phyloP scores from a whole-genome alignment of 1,139 yeast species.

The Debaryomycetaceae sp. region DNA sequence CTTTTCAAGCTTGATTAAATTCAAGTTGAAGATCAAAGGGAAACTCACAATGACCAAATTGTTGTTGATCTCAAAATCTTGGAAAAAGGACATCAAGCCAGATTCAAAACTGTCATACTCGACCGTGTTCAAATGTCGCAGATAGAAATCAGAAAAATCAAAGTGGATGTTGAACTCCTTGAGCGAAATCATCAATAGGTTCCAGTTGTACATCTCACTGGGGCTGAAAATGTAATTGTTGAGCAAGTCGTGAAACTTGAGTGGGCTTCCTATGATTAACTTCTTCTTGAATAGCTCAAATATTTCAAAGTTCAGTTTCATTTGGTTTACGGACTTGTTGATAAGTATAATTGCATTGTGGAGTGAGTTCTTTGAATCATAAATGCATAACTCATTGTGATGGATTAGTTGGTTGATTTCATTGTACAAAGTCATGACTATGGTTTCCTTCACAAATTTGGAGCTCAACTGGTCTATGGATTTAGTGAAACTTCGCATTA shows the following conservation, averaged over 20 bases:
- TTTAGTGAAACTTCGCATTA: conserved; percentile 28
- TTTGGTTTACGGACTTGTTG: conserved; percentile 36
- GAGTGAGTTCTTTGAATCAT: conserved; percentile 36
- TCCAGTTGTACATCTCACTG: conserved; percentile 35
- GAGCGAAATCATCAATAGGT: conserved; percentile 33
- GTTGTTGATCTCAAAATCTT: conserved; percentile 32
- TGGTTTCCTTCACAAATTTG: conserved; percentile 29
- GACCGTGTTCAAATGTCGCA: conserved; percentile 3
- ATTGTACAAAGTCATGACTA: conserved; percentile 37
- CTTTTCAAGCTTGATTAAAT: conserved; percentile 15
- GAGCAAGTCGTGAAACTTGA: conserved; percentile 42
- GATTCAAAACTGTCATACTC: conserved; percentile 6
- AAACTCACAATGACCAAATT: conserved; percentile 42
- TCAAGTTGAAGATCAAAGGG: conserved; percentile 40
- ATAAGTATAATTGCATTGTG: conserved; percentile 48
- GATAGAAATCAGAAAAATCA: conserved; percentile 9
- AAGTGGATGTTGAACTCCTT: conserved; percentile 31
- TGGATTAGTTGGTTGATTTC: conserved; percentile 37
- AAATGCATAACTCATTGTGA: conserved; percentile 28
- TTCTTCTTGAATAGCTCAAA: conserved; percentile 42
- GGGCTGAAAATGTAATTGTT: conserved; percentile 42
- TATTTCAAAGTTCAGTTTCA: conserved; percentile 11
- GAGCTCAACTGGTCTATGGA: conserved; percentile 16
- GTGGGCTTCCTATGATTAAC: conserved; percentile 41
- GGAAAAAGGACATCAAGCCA: conserved; percentile 18